These are phyloP conservation scores for Oryza glumipatula DNA, from an alignment of 176 grass and related monocot species.

Conservation along the genomic window DNA sequence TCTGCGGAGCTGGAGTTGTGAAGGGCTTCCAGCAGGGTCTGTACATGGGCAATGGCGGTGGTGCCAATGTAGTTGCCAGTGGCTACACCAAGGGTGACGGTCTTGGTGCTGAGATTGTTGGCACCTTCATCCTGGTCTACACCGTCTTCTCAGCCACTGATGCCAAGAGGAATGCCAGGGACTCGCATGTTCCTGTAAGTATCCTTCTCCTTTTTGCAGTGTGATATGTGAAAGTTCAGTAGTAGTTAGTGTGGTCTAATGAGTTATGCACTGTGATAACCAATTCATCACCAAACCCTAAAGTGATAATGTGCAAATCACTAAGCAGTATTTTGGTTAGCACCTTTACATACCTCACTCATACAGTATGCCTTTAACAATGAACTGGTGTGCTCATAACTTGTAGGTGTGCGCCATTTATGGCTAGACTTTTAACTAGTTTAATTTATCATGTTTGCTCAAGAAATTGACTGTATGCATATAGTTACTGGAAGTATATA, in stretches of 20 bases:
- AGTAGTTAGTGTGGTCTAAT: background rate
- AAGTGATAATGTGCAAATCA: background rate
- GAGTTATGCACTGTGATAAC: background rate
- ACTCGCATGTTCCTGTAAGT: conserved; percentile 94
- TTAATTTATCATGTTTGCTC: background rate
- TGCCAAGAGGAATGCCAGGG: conserved; percentile 91
- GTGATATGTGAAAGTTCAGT: background rate
- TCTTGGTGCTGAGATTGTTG: conserved; percentile 84
- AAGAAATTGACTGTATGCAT: background rate
- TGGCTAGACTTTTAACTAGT: background rate
- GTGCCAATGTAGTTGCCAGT: conserved; percentile 62
- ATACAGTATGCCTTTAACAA: background rate
- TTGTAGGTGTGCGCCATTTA: conserved; percentile 8
- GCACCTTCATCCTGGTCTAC: conserved; percentile 93
- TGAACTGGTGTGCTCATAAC: background rate
- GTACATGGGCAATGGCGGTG: conserved; percentile 78
- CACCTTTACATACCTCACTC: background rate
- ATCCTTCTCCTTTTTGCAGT: conserved; percentile 13
- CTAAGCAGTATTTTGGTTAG: background rate
- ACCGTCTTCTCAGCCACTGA: conserved; percentile 96
- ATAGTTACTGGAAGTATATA: background rate
- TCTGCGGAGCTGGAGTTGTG: conserved; percentile 83
- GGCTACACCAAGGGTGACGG: conserved; percentile 87
- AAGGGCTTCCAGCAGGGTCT: conserved; percentile 88
- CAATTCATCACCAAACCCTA: background rate